phyloP scores from a whole-genome alignment of 148 eudicot species.

The Gaultheria prostrata region DNA sequence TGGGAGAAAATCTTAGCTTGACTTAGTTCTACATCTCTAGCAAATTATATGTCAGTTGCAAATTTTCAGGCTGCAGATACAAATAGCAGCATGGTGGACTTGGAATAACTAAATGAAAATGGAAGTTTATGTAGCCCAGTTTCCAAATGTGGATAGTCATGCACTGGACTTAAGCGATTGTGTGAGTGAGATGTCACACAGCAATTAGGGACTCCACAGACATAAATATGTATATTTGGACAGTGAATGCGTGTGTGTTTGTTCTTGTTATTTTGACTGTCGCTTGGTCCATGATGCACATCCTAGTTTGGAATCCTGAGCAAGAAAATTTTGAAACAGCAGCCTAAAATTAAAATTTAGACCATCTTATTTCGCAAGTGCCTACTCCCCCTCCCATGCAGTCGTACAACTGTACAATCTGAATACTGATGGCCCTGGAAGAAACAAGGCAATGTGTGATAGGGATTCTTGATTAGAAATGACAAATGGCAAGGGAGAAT shows the following conservation, averaged over 20 bases:
- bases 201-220: background rate
- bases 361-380: background rate
- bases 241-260: background rate
- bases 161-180: background rate
- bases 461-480: background rate
- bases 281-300: background rate
- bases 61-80: background rate
- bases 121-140: background rate
- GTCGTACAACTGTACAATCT: background rate
- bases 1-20: slow-evolving; percentile 1
- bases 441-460: background rate
- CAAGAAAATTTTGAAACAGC: background rate
- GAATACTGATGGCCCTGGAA: background rate
- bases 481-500: background rate
- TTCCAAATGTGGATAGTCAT: background rate
- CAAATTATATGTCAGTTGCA: background rate
- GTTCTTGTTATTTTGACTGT: background rate
- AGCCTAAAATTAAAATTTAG: background rate
- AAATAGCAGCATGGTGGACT: background rate
- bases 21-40: background rate
- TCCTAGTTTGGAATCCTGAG: background rate
- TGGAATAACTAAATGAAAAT: background rate
- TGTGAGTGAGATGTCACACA: too few relatives aligned
- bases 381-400: background rate
- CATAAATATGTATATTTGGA: background rate